These are phyloP conservation scores for Rosa rugosa DNA, from an alignment of 306 rosid species.

Conservation along the genomic window DNA sequence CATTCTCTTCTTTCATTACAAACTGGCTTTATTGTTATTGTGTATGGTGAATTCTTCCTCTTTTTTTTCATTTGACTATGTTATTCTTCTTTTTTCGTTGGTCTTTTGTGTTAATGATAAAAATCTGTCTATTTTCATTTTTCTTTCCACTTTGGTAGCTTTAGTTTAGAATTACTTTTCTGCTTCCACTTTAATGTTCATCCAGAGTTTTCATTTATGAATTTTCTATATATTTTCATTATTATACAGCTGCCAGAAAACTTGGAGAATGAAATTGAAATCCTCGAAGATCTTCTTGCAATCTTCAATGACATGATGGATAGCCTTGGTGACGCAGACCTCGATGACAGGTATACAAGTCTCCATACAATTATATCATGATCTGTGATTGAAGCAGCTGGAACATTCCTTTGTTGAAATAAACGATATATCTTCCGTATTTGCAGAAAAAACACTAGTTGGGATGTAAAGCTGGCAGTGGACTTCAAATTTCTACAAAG, in stretches of 20 bases:
- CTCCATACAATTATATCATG: neutral
- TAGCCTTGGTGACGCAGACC: conserved; percentile 46
- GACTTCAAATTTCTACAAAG: conserved; percentile 52
- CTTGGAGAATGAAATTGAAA: conserved; percentile 68
- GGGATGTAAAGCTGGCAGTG: conserved; percentile 71
- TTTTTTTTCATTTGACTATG: neutral
- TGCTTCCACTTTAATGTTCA: conserved; percentile 6
- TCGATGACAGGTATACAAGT: conserved; percentile 54
- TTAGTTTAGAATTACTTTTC: neutral
- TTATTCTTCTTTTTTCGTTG: neutral
- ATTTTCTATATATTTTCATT: conserved; percentile 9
- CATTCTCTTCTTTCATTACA: neutral
- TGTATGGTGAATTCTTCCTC: neutral
- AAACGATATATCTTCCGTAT: neutral
- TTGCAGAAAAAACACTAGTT: conserved; percentile 43
- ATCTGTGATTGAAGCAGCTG: conserved; percentile 3
- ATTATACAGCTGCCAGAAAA: conserved; percentile 52
- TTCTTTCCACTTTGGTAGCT: neutral
- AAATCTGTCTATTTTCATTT: neutral
- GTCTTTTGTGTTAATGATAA: neutral
- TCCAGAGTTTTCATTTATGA: neutral
- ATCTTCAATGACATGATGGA: conserved; percentile 58
- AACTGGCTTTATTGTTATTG: neutral
- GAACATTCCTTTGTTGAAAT: conserved; percentile 9
- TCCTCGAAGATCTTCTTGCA: conserved; percentile 49